Base-by-base conservation (phyloP, 495 filamentous ascomycete species). In the Extremus antarcticus region DNA sequence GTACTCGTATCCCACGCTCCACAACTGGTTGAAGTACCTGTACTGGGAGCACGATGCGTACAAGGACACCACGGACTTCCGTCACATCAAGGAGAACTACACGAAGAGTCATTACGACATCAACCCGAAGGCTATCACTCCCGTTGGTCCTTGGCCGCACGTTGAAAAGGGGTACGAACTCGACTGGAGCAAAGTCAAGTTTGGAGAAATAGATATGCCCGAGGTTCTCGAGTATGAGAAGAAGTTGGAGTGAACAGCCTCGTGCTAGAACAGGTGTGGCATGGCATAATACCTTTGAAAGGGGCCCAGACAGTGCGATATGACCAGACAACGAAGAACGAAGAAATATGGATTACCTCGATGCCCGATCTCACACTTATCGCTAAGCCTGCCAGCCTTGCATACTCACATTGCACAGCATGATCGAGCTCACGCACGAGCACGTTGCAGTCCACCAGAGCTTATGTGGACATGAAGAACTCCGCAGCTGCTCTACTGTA, bases 51-150 rank as follows among this genome's bases (percentile, higher is more conserved):
- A 77, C 1, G 50, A 58, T 3, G 75, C 71, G 1, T 68, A 60
- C 32, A 61, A 49, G 47, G 58, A 68, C 43, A 64, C 61, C 20
- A 72, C 69, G 13, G 55, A 70, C 43, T 72, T 70, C 58, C 64
- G 49, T 43, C 77, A 80, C 63, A 79, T 81, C 58, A 81, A 80
- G 62, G 77, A 81, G 57, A 78, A 78, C 63, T 79, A 79, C 53
- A 77, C 74, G 2, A 81, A 81, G 60, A 74, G 70, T 49, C 76
- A 78, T 51, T 32, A 23, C 23, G 68, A 63, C 29, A 65, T 71
- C 49, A 71, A 71, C 55, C 68, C 68, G 3, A 61, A 63, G 29
- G 63, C 63, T 20, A 70, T 72, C 52, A 72, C 68, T 19, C 69
- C 69, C 1, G 51, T 68, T 25, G 69, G 68, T 0, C 69, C 69